These are phyloP conservation scores for Erysiphe neolycopersici DNA, from an alignment of 2,329 filamentous ascomycete species.

Conservation along the genomic window DNA sequence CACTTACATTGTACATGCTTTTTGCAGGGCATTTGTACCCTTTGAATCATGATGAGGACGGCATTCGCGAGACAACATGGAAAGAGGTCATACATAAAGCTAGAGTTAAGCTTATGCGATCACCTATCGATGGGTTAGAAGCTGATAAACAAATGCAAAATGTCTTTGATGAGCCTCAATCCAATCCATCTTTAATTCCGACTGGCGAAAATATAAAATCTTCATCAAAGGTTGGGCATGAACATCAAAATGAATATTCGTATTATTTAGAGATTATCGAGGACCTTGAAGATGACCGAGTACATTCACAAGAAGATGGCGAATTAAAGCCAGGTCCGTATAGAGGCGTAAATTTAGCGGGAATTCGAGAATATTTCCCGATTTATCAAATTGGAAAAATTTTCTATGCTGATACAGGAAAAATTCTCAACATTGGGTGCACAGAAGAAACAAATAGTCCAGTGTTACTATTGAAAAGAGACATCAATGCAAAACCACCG, in stretches of 20 bases:
- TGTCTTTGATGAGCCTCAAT: not conserved
- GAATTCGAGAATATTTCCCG: slow-evolving; percentile 38
- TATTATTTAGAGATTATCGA: slow-evolving; percentile 45
- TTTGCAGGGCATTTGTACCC: slow-evolving; percentile 50
- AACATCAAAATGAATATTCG: slow-evolving; percentile 26
- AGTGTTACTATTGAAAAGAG: slow-evolving; percentile 38
- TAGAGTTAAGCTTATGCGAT: slow-evolving; percentile 36
- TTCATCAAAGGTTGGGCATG: slow-evolving; percentile 7
- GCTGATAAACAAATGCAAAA: too few relatives aligned
- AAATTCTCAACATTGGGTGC: slow-evolving; percentile 42
- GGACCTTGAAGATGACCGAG: slow-evolving; percentile 41
- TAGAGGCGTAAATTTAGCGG: slow-evolving; percentile 32
- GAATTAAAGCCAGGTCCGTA: slow-evolving; percentile 25
- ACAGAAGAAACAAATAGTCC: slow-evolving; percentile 41
- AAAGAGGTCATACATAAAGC: slow-evolving; percentile 94
- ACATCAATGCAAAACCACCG: slow-evolving; percentile 37
- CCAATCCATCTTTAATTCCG: not conserved
- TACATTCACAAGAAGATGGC: slow-evolving; percentile 37
- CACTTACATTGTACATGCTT: slow-evolving; percentile 78
- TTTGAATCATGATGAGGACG: slow-evolving; percentile 13
- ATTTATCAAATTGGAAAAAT: slow-evolving; percentile 51
- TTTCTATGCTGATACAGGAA: slow-evolving; percentile 52
- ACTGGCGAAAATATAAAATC: not conserved
- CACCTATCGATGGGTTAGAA: slow-evolving; percentile 6
- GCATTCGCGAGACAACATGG: slow-evolving; percentile 35